A percentile compares a stretch with the other conserved stretches of the same genome.
phyloP scores from a whole-genome alignment of 495 filamentous ascomycete genomes.

The Aspergillus funiculosus region DNA sequence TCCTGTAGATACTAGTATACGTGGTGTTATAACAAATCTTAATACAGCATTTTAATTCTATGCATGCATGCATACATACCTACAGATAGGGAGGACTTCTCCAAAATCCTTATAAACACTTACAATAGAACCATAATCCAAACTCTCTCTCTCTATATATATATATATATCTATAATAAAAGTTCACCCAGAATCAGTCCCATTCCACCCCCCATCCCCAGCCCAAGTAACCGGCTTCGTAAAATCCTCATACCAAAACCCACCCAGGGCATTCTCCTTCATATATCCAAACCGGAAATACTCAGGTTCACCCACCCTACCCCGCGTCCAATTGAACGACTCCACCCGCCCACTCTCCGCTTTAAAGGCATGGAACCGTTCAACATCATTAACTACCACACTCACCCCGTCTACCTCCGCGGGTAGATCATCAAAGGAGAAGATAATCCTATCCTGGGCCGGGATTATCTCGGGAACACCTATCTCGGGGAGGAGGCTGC shows the following conservation, averaged over 20 bases:
- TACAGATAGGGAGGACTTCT: too few species aligned
- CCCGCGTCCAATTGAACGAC: constrained; percentile 41
- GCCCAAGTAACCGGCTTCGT: constrained; percentile 69
- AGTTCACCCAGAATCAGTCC: neutral
- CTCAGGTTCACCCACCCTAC: constrained; percentile 48
- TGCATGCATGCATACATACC: too few species aligned
- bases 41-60: too few species aligned
- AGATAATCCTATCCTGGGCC: constrained; percentile 38
- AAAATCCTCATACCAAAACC: constrained; percentile 65
- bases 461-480: constrained; percentile 25
- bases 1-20: too few species aligned
- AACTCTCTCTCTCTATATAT: too few species aligned
- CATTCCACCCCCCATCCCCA: constrained; percentile 39
- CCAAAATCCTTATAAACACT: too few species aligned
- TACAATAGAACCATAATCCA: too few species aligned
- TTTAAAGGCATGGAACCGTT: constrained; percentile 44
- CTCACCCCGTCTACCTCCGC: constrained; percentile 49
- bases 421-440: constrained; percentile 38
- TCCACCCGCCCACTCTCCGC: constrained; percentile 33
- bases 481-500: constrained; percentile 43
- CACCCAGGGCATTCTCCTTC: constrained; percentile 42
- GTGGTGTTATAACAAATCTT: too few species aligned
- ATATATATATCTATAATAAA: neutral
- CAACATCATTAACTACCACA: constrained; percentile 55
- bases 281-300: constrained; percentile 83